These are phyloP conservation scores for Heracleum sosnowskyi DNA, from an alignment of 129 eudicot genomes.

Conservation along the genomic window DNA sequence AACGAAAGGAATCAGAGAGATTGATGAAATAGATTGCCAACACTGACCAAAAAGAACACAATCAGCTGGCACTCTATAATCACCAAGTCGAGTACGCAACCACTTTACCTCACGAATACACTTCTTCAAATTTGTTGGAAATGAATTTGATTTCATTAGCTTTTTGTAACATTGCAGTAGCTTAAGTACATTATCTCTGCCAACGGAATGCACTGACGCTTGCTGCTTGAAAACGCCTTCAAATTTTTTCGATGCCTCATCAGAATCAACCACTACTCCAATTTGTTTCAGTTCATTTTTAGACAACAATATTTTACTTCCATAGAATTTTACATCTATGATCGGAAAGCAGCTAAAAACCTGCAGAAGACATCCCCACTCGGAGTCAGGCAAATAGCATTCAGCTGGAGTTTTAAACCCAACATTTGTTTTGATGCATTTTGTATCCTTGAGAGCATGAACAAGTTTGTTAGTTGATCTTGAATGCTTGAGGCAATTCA, in stretches of 20 bases:
- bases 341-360: conserved; percentile 35
- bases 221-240: conserved; percentile 30
- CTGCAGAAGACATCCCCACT: conserved; percentile 46
- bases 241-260: conserved; percentile 29
- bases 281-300: conserved; percentile 23
- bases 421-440: conserved; percentile 33
- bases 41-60: conserved; percentile 21
- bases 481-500: conserved; percentile 21
- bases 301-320: conserved; percentile 15
- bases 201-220: conserved; percentile 23
- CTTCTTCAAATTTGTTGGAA: conserved; percentile 25
- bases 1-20: conserved; percentile 41
- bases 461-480: not conserved
- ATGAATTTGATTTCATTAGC: not conserved
- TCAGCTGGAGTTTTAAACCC: conserved; percentile 41
- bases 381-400: conserved; percentile 31
- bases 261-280: conserved; percentile 38
- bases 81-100: conserved; percentile 46
- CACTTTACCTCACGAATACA: conserved; percentile 34
- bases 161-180: conserved; percentile 30
- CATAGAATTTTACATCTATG: conserved; percentile 36
- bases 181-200: conserved; percentile 19
- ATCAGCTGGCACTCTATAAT: conserved; percentile 31
- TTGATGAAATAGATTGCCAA: conserved; percentile 36
- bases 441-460: conserved; percentile 15